Evolutionary conservation across 805 yeast species (phyloP).

Genomic region (Myxozyma neotropica): DNA sequence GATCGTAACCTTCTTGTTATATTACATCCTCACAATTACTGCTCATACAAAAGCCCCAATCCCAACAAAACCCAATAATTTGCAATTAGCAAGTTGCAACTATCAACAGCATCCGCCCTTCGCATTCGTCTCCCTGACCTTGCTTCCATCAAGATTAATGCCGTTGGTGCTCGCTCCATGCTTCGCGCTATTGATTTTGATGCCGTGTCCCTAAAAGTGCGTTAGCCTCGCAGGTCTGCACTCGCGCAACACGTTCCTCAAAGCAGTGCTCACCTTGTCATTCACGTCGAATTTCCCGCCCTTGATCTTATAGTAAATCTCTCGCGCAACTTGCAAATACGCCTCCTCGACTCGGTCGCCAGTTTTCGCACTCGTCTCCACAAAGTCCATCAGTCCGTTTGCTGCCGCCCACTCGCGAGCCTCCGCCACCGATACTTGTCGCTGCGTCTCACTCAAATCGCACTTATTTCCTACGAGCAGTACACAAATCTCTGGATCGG

Average conservation of each 20-base stretch:
- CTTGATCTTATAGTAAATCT: conserved; percentile 41
- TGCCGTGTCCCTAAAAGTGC: conserved; percentile 28
- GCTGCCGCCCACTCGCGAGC: conserved; percentile 54
- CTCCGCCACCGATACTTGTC: conserved; percentile 42
- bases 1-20: not conserved
- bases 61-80: not conserved
- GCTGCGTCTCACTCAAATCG: conserved; percentile 50
- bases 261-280: conserved; percentile 37
- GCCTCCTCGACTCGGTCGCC: conserved; percentile 58
- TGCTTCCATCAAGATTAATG: conserved; percentile 15
- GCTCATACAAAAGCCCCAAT: not conserved
- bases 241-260: not conserved
- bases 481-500: conserved; percentile 65
- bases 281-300: conserved; percentile 40
- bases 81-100: no score
- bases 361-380: conserved; percentile 64
- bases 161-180: conserved; percentile 6
- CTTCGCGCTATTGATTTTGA: conserved; percentile 33
- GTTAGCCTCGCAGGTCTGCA: not conserved
- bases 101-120: conserved; percentile 28
- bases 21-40: not conserved
- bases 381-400: conserved; percentile 47
- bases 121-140: conserved; percentile 9
- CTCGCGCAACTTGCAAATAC: conserved; percentile 44
- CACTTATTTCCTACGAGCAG: conserved; percentile 80